Evolutionary conservation across 805 yeast species (phyloP), one percentile per base, ranked within the genome.

Genomic region (Candida arabinofermentans): DNA sequence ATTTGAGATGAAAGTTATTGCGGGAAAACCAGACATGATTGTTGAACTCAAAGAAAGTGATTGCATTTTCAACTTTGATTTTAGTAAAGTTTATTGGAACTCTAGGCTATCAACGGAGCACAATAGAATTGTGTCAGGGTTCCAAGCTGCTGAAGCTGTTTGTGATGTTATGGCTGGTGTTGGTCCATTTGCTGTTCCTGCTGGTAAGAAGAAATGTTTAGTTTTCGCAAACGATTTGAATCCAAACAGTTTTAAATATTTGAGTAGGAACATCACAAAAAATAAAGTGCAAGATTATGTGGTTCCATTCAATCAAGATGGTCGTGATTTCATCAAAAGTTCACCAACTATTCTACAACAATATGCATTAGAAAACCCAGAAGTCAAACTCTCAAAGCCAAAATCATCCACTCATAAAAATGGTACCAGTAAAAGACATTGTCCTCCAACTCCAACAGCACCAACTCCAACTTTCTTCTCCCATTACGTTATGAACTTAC

Each of bases 91-190:
- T 5, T 93, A 95, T 64, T 93, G 99, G 99, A 93, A 93, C 61
- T 87, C 97, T 13, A 75, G 99, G 51, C 70, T 93, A 38, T 91
- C 89, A 51, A 86, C 96, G 0, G 99, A 93, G 56, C 99, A 93
- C 62, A 91, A 81, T 36, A 70, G 98, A 44, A 65, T 93, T 33
- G 83, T 93, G 3, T 59, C 65, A 1, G 57, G 65, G 29, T 70
- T 69, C 43, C 83, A 86, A 53, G 53, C 74, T 32, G 83, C 84
- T 8, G 84, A 83, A 44, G 85, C 88, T 6, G 85, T 95, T 0
- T 87, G 88, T 54, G 99, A 93, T 67, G 97, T 89, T 0, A 86
- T 95, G 79, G 98, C 96, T 1, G 99, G 99, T 36, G 98, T 93
- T 2, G 99, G 99, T 0, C 99, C 99, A 4, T 93, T 95, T 68